A percentile compares a stretch with the other conserved stretches of the same genome.
Evolutionary conservation across 1,284 basidiomycete genomes (phyloP).

Genomic region (Ustilago bromivora): DNA sequence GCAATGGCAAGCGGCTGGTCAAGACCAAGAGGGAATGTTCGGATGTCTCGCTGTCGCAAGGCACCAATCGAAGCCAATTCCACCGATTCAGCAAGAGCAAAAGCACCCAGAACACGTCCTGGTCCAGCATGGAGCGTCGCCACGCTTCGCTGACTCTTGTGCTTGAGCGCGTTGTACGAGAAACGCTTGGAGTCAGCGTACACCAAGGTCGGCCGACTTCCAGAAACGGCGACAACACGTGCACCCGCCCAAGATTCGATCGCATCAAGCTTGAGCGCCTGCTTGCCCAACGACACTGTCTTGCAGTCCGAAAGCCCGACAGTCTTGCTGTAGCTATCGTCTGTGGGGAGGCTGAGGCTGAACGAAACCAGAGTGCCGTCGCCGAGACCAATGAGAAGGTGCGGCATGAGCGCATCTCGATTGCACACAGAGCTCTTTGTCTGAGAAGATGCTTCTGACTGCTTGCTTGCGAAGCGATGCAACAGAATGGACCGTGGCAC

Average conservation of each 20-base stretch:
- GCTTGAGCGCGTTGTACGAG: constrained; percentile 62
- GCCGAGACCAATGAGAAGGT: constrained; percentile 81
- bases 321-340: constrained; percentile 36
- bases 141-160: constrained; percentile 53
- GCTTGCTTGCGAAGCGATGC: constrained; percentile 74
- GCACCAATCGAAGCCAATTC: constrained; percentile 62
- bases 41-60: constrained; percentile 65
- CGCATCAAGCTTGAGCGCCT: constrained; percentile 76
- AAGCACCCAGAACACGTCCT: constrained; percentile 36
- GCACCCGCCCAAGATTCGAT: constrained; percentile 50
- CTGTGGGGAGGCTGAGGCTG: constrained; percentile 64
- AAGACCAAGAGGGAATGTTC: constrained; percentile 66
- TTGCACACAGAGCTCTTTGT: constrained; percentile 20
- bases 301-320: constrained; percentile 73
- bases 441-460: neutral
- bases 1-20: constrained; percentile 69
- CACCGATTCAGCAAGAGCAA: constrained; percentile 49
- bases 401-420: constrained; percentile 50
- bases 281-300: constrained; percentile 77
- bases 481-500: constrained; percentile 80
- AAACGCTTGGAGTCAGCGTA: constrained; percentile 58
- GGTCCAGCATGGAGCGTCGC: constrained; percentile 38
- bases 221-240: constrained; percentile 60
- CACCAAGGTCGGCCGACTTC: constrained; percentile 67
- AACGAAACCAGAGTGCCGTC: constrained; percentile 83